phyloP scores from a whole-genome alignment of 2,329 filamentous ascomycete species.

The Pseudogymnoascus sp. region DNA sequence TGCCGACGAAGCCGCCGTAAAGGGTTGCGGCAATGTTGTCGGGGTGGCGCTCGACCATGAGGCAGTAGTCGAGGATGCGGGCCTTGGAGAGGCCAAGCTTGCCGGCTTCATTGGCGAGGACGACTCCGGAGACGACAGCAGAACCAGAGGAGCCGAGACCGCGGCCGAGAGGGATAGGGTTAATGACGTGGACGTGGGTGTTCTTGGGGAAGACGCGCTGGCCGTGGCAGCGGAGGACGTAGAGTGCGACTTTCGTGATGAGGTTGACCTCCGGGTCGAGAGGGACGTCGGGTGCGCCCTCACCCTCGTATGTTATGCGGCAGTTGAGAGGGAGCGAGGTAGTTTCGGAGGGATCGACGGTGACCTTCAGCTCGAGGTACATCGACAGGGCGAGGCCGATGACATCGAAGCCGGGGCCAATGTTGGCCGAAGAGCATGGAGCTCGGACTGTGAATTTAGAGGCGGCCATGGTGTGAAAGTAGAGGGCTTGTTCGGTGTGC shows the following conservation, averaged over 20 bases:
- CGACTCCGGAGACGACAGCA: constrained; percentile 90
- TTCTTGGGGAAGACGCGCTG: constrained; percentile 74
- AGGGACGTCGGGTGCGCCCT: constrained; percentile 64
- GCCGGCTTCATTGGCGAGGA: constrained; percentile 83
- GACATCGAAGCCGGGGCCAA: constrained; percentile 95
- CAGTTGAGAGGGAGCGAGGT: constrained; percentile 69
- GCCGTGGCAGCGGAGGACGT: constrained; percentile 87
- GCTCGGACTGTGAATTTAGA: constrained; percentile 59
- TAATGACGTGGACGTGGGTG: constrained; percentile 90
- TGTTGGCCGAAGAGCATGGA: constrained; percentile 94
- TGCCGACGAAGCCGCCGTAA: constrained; percentile 94
- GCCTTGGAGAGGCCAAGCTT: constrained; percentile 68
- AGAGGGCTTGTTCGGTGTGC: background rate
- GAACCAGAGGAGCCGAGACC: constrained; percentile 93
- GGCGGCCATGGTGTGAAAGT: background rate
- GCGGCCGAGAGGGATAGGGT: constrained; percentile 86
- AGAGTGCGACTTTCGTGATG: constrained; percentile 87
- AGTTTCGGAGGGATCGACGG: constrained; percentile 52
- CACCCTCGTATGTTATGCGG: constrained; percentile 80
- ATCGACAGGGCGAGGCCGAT: constrained; percentile 91
- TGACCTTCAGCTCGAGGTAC: constrained; percentile 84
- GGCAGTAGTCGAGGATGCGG: constrained; percentile 84
- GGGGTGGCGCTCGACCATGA: constrained; percentile 94
- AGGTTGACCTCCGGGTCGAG: constrained; percentile 82
- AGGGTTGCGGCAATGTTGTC: constrained; percentile 93